These are phyloP conservation scores for Candida odintsovae DNA, from an alignment of 805 yeast species.

Conservation along the genomic window DNA sequence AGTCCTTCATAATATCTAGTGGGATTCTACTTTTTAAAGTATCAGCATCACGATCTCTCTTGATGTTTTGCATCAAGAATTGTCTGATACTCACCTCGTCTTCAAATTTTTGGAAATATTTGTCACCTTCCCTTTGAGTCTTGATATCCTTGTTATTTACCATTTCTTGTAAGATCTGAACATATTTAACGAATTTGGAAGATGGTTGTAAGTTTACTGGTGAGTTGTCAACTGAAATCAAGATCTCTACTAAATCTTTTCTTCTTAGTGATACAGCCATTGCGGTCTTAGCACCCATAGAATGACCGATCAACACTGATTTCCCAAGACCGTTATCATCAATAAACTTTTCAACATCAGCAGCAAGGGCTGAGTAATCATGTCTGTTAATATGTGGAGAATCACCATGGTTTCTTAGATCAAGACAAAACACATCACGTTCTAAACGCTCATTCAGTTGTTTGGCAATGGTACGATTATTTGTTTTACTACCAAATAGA, in stretches of 20 bases:
- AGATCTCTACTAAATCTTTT: constrained; percentile 53
- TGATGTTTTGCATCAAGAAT: constrained; percentile 69
- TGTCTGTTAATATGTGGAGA: constrained; percentile 72
- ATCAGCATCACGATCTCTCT: constrained; percentile 32
- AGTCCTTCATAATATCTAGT: constrained; percentile 56
- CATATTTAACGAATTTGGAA: constrained; percentile 60
- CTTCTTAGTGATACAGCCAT: constrained; percentile 77
- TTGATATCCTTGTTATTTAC: constrained; percentile 39
- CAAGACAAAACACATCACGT: constrained; percentile 63
- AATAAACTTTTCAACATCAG: constrained; percentile 78
- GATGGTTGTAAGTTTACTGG: constrained; percentile 64
- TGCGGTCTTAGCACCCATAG: constrained; percentile 92
- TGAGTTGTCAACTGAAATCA: constrained; percentile 84
- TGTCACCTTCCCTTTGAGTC: constrained; percentile 62
- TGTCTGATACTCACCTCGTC: constrained; percentile 56
- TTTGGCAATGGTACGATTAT: constrained; percentile 75
- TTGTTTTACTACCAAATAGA: constrained; percentile 76
- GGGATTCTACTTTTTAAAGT: constrained; percentile 48
- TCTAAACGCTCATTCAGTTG: constrained; percentile 40
- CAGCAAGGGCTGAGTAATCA: constrained; percentile 76
- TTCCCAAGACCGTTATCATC: constrained; percentile 28
- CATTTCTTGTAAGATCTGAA: constrained; percentile 55
- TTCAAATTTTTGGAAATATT: constrained; percentile 57
- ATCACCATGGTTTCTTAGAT: constrained; percentile 88
- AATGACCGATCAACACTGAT: constrained; percentile 71